A percentile compares a stretch with the other conserved stretches of the same genome.
Conservation (phyloP, 192 early-diverging fungal genomes). For the Entomortierella chlamydospora region DNA sequence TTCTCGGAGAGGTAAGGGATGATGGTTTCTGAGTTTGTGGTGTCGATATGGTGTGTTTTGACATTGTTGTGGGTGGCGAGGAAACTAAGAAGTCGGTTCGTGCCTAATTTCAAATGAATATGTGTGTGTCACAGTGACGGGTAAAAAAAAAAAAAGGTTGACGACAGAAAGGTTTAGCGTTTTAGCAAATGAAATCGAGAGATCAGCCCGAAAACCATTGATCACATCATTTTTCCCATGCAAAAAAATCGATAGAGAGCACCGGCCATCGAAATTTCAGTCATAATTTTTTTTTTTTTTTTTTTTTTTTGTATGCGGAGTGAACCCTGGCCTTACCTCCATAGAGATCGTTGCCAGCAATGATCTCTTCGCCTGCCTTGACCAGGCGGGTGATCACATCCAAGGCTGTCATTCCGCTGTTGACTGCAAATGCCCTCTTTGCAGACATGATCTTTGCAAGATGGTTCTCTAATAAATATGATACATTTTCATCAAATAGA, state of each 20-base stretch:
- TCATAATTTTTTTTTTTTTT: not conserved
- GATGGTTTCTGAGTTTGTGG: slow-evolving; percentile 76
- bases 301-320: not conserved
- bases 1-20: slow-evolving; percentile 73
- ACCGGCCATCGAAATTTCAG: slow-evolving; percentile 1
- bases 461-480: slow-evolving; percentile 75
- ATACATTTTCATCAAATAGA: too few species aligned
- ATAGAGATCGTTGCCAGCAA: slow-evolving; percentile 97
- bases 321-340: slow-evolving; percentile 69
- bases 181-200: slow-evolving; percentile 23
- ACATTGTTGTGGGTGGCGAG: slow-evolving; percentile 81
- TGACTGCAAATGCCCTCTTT: slow-evolving; percentile 85
- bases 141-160: not conserved
- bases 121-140: not conserved
- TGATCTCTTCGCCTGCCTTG: slow-evolving; percentile 88
- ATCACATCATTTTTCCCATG: slow-evolving; percentile 34
- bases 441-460: slow-evolving; percentile 95
- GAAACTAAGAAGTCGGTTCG: slow-evolving; percentile 93
- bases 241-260: slow-evolving; percentile 2
- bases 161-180: not conserved
- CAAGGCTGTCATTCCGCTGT: slow-evolving; percentile 94
- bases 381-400: slow-evolving; percentile 93
- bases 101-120: slow-evolving; percentile 60
- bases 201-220: slow-evolving; percentile 8
- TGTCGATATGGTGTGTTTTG: slow-evolving; percentile 92